phyloP scores from a whole-genome alignment of 2,329 filamentous ascomycete species.

The Penicillium oxalicum region DNA sequence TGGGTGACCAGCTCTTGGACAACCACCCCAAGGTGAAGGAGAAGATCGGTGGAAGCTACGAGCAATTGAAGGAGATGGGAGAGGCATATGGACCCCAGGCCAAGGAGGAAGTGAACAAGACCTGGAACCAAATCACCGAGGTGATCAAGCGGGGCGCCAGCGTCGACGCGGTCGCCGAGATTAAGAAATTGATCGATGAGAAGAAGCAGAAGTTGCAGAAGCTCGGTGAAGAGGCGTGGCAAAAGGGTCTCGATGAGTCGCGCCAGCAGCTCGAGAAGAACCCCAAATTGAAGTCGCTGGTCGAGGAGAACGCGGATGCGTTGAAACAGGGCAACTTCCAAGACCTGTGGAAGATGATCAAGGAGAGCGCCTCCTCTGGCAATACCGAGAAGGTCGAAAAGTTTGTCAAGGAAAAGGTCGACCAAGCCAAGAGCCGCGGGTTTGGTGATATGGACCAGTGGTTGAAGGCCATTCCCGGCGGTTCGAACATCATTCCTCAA shows the following conservation, averaged over 20 bases:
- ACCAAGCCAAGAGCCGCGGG: constrained; percentile 54
- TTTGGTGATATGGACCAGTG: constrained; percentile 53
- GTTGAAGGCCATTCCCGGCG: constrained; percentile 60
- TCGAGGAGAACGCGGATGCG: constrained; percentile 64
- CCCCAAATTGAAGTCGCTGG: constrained; percentile 65
- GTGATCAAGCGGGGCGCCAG: constrained; percentile 58
- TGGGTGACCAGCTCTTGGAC: constrained; percentile 59
- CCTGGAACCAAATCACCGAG: constrained; percentile 61
- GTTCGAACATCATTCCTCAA: constrained; percentile 60
- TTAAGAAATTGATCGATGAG: constrained; percentile 60
- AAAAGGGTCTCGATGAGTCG: constrained; percentile 63
- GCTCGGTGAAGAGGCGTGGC: constrained; percentile 66
- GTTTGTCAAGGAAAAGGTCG: constrained; percentile 54
- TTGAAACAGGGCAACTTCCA: constrained; percentile 62
- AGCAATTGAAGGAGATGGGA: constrained; percentile 63
- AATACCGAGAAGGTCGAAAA: constrained; percentile 54
- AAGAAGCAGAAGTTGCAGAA: constrained; percentile 62
- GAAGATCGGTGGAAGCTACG: constrained; percentile 61
- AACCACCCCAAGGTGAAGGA: constrained; percentile 70
- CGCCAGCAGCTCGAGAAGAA: constrained; percentile 70
- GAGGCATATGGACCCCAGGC: constrained; percentile 68
- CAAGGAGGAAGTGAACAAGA: constrained; percentile 68
- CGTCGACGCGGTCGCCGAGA: constrained; percentile 46
- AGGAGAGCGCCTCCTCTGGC: constrained; percentile 56
- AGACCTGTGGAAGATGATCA: constrained; percentile 59